phyloP scores from a whole-genome alignment of 1,284 basidiomycete genomes.

The Stereum hirsutum region DNA sequence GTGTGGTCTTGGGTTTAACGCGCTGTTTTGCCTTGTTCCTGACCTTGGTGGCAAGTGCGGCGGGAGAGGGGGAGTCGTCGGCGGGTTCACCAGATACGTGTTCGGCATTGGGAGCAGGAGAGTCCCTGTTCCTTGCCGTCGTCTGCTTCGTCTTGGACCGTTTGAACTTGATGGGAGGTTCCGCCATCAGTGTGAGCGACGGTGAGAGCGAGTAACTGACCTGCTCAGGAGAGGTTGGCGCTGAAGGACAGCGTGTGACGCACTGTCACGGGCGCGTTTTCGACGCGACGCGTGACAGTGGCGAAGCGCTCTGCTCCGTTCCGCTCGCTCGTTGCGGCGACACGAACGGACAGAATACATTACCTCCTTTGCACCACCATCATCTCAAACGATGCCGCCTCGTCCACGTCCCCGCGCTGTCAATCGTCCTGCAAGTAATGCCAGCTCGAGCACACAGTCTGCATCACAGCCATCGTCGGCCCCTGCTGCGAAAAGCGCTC shows the following conservation, averaged over 20 bases:
- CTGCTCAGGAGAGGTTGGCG: no score
- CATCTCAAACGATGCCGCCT: conserved; percentile 1
- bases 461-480: not conserved
- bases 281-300: no score
- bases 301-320: no score
- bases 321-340: no score
- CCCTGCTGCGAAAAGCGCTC: conserved; percentile 4
- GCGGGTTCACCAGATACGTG: conserved; percentile 19
- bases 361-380: not conserved
- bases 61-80: conserved; percentile 37
- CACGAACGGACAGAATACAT: no score
- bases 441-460: not conserved
- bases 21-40: conserved; percentile 59
- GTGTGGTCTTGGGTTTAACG: conserved; percentile 48
- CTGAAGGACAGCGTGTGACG: not conserved
- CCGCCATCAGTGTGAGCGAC: conserved; percentile 19
- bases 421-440: conserved; percentile 7
- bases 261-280: not conserved
- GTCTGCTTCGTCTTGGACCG: conserved; percentile 46
- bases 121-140: conserved; percentile 41
- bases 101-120: conserved; percentile 24
- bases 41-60: conserved; percentile 49
- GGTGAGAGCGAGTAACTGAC: no score
- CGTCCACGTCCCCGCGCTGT: conserved; percentile 12
- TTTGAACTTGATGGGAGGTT: conserved; percentile 37